Evolutionary conservation across 805 yeast species (phyloP).

Genomic region (Hanseniaspora lindneri): DNA sequence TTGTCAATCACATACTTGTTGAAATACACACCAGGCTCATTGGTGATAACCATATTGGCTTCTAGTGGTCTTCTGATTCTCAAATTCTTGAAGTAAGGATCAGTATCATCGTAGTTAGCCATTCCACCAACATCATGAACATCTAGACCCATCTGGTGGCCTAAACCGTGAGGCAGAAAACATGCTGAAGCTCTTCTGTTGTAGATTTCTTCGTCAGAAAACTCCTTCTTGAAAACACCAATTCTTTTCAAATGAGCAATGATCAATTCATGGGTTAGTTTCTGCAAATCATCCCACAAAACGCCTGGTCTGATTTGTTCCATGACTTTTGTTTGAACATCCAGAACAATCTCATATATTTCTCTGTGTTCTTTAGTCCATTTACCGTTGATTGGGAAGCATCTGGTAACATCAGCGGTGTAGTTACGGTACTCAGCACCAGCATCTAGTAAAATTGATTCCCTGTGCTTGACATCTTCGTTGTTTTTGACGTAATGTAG

Average conservation of each 20-base stretch:
- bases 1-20: conserved; percentile 68
- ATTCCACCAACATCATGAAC: conserved; percentile 92
- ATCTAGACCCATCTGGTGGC: conserved; percentile 87
- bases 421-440: conserved; percentile 96
- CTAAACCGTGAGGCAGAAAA: conserved; percentile 92
- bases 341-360: conserved; percentile 64
- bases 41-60: conserved; percentile 76
- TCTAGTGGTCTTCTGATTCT: conserved; percentile 65
- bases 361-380: conserved; percentile 82
- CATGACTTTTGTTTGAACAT: conserved; percentile 73
- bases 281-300: conserved; percentile 73
- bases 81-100: conserved; percentile 62
- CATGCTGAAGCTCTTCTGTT: conserved; percentile 59
- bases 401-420: conserved; percentile 87
- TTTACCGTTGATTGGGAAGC: conserved; percentile 82
- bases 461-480: conserved; percentile 43
- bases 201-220: conserved; percentile 51
- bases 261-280: conserved; percentile 65
- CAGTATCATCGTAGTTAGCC: conserved; percentile 73
- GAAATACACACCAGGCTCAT: conserved; percentile 92
- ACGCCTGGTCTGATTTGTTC: conserved; percentile 68
- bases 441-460: conserved; percentile 76
- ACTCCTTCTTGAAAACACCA: conserved; percentile 60
- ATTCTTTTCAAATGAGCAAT: conserved; percentile 57
- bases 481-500: conserved; percentile 82